A percentile compares a stretch with the other conserved stretches of the same genome.
These are phyloP conservation scores for Golubevia pallescens DNA, from an alignment of 1,284 basidiomycete species.

Conservation along the genomic window DNA sequence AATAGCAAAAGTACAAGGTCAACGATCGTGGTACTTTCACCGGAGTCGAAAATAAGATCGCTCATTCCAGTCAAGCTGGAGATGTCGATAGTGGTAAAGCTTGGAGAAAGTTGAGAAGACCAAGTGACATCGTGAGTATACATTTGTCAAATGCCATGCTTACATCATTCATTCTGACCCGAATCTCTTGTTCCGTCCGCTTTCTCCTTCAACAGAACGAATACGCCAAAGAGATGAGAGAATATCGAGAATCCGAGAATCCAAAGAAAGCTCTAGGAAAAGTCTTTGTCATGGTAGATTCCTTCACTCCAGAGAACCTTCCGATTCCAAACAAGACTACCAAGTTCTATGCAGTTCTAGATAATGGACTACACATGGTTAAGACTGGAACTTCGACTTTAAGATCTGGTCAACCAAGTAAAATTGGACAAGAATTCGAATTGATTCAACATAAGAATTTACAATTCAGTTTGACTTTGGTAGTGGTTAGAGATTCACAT, in stretches of 20 bases:
- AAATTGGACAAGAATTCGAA: conserved; percentile 91
- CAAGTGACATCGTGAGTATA: conserved; percentile 83
- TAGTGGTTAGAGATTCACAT: conserved; percentile 48
- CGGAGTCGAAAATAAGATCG: conserved; percentile 66
- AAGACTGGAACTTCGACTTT: conserved; percentile 82
- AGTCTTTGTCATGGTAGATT: conserved; percentile 78
- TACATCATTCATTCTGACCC: not conserved
- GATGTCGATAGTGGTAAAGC: conserved; percentile 82
- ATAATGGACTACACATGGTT: conserved; percentile 96
- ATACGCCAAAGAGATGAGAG: conserved; percentile 84
- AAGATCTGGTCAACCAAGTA: conserved; percentile 68
- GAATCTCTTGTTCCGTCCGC: not conserved
- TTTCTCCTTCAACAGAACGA: conserved; percentile 70
- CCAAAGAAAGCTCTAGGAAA: conserved; percentile 83
- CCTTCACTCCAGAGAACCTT: conserved; percentile 47
- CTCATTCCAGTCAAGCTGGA: conserved; percentile 75
- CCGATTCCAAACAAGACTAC: conserved; percentile 68
- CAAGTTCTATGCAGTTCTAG: conserved; percentile 83
- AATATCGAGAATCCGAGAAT: conserved; percentile 77
- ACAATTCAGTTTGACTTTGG: conserved; percentile 56
- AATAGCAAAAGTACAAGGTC: conserved; percentile 68
- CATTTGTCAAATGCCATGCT: not conserved
- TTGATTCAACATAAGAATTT: conserved; percentile 60
- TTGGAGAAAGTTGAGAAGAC: conserved; percentile 84
- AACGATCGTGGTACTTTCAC: conserved; percentile 50